Evolutionary conservation across 176 grass and related monocot genomes (phyloP).

Genomic region (Avena atlantica): DNA sequence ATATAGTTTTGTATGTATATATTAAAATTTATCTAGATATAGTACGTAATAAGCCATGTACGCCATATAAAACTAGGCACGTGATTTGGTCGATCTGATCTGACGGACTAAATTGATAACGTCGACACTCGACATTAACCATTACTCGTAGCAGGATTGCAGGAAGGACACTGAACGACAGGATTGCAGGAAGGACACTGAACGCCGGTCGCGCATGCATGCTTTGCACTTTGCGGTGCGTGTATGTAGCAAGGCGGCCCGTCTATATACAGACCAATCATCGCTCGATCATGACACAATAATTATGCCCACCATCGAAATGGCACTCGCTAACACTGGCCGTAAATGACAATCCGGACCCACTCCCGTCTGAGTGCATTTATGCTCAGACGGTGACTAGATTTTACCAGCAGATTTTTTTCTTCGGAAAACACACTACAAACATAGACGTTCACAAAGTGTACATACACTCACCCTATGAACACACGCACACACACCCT

Average conservation of each 20-base stretch:
- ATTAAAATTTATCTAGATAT: too few species aligned
- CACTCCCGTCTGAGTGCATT: not conserved
- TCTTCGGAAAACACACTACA: too few species aligned
- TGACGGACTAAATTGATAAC: not conserved
- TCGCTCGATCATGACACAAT: not conserved
- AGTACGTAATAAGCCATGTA: not conserved
- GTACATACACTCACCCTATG: too few species aligned
- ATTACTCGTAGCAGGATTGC: not conserved
- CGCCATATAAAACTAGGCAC: too few species aligned
- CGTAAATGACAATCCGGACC: not conserved
- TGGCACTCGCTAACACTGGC: not conserved
- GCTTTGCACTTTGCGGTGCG: not conserved
- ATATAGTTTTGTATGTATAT: too few species aligned
- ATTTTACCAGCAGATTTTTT: too few species aligned
- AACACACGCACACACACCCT: too few species aligned
- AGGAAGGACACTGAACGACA: conserved; percentile 16
- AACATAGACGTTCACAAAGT: too few species aligned
- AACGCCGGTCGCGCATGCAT: not conserved
- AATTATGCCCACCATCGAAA: not conserved
- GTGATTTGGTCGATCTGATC: not conserved
- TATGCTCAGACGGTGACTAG: too few species aligned
- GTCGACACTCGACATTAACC: not conserved
- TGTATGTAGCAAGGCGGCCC: not conserved
- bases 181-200: conserved; percentile 6
- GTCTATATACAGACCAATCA: not conserved